phyloP scores from a whole-genome alignment of 371 early-diverging fungal genomes.

The Mucor racemosus region DNA sequence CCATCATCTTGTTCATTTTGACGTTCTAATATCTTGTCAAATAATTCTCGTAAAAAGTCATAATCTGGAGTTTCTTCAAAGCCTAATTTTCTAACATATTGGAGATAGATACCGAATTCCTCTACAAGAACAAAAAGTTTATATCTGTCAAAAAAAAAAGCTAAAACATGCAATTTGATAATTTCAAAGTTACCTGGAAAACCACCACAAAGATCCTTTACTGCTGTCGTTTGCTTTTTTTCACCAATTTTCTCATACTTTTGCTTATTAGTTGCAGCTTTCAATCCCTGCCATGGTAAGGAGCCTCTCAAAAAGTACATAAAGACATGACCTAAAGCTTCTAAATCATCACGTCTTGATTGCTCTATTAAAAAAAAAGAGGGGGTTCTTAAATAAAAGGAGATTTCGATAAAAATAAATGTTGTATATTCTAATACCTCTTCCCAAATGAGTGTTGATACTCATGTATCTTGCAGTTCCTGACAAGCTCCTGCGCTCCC shows the following conservation, averaged over 20 bases:
- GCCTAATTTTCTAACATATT: conserved; percentile 88
- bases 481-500: conserved; percentile 87
- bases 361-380: conserved; percentile 75
- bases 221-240: conserved; percentile 80
- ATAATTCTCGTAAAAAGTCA: conserved; percentile 81
- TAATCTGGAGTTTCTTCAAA: conserved; percentile 98
- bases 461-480: conserved; percentile 98
- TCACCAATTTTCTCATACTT: conserved; percentile 95
- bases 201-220: conserved; percentile 84
- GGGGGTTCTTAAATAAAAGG: not conserved
- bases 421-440: conserved; percentile 43
- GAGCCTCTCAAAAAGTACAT: conserved; percentile 93
- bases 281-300: conserved; percentile 96
- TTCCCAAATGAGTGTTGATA: conserved; percentile 93
- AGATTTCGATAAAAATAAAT: conserved; percentile 1
- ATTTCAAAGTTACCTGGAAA: conserved; percentile 62
- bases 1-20: conserved; percentile 83
- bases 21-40: conserved; percentile 81
- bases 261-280: conserved; percentile 91
- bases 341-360: conserved; percentile 95
- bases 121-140: conserved; percentile 47
- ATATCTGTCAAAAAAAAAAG: conserved; percentile 1
- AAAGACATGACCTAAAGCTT: conserved; percentile 93
- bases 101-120: conserved; percentile 91
- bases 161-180: too few species aligned